Percentiles rank a stretch among this genome's conserved stretches.
Evolutionary conservation across 2,329 filamentous ascomycete genomes (phyloP).

Genomic region (Epichloe uncinata): DNA sequence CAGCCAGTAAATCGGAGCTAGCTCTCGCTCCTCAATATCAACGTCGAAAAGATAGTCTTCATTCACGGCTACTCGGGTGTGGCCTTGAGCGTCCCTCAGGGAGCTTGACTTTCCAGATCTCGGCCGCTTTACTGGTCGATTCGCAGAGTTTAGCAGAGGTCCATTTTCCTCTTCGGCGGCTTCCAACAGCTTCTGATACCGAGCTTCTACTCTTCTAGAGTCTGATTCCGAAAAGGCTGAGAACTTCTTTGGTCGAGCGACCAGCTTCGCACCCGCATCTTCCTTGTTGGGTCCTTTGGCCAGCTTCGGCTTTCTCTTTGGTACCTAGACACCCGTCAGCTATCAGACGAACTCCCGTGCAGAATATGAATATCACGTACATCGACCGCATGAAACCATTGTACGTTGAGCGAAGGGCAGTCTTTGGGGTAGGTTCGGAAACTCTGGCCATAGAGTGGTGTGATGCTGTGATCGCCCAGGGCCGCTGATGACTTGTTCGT

Average conservation of each 20-base stretch:
- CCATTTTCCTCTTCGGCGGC: constrained; percentile 41
- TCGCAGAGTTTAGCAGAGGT: constrained; percentile 8
- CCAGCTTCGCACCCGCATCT: constrained; percentile 36
- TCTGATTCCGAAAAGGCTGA: constrained; percentile 66
- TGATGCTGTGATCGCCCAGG: constrained; percentile 42
- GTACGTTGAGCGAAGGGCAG: constrained; percentile 65
- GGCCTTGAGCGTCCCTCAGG: constrained; percentile 1
- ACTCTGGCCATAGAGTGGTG: constrained; percentile 45
- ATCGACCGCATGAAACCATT: constrained; percentile 93
- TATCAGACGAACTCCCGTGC: neutral
- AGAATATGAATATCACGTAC: constrained; percentile 28
- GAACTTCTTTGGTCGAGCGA: constrained; percentile 67
- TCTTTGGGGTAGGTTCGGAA: constrained; percentile 64
- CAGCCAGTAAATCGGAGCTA: constrained; percentile 81
- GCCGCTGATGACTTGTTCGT: constrained; percentile 18
- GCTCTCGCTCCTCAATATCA: constrained; percentile 68
- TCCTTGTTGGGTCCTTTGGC: constrained; percentile 19
- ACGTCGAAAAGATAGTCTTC: constrained; percentile 95
- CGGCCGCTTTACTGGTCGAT: constrained; percentile 8
- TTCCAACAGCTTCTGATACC: constrained; percentile 68
- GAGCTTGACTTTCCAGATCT: constrained; percentile 4
- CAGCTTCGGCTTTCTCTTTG: constrained; percentile 70
- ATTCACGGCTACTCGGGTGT: constrained; percentile 58
- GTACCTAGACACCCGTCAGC: constrained; percentile 36
- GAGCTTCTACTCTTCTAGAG: constrained; percentile 64